Base-by-base conservation (phyloP, 768 basidiomycete species). In the Brasilioporus rufonigricans region DNA sequence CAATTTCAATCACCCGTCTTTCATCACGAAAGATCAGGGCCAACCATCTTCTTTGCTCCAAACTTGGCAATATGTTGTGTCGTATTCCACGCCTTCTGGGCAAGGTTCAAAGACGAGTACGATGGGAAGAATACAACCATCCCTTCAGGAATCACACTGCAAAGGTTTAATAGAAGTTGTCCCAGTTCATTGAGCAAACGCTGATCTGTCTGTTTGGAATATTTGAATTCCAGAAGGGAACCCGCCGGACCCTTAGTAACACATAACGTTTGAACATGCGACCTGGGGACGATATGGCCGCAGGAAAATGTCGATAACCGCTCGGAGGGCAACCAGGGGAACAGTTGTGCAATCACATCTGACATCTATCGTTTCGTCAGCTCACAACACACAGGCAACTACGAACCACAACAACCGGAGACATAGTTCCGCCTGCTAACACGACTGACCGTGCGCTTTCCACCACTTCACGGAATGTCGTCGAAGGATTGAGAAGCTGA, bases 391-490 rank as follows among this genome's bases (percentile, higher is more conserved):
- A 44, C 16, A 13, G 21, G n/a, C 18, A 19, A 19, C 1, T 0
- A 16, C 8, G 21, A 53, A 43, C 63, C 73, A 50, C n/a, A 73
- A 77, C 49, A 50, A 97, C 93, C n/a, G 96, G 96, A 8, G 93
- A 93, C 97, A 99, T 98, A 0, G 96, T 99, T 5, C 96, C 96
- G 10, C 96, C 96, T 9, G 97, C 96, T 36, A 99, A 76, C 27
- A 98, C 74, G n/a, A 98, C 86, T 3, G 89, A 81, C 35, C 92
- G 76, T 1, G 94, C 92, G 24, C 79, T 76, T 19, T 93, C 85
- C 1, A 92, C 83, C 7, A 98, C 81, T n/a, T 92, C 89, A 51
- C 79, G 75, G 65, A 98, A 98, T 53, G 86, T 79, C 7, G 91
- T 88, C 1, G 91, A 83, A 2, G 97, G 95, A 64, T 98, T 98